A percentile compares a stretch with the other conserved stretches of the same genome.
phyloP scores from a whole-genome alignment of 2,329 filamentous ascomycete genomes.

The Botrytis aclada region DNA sequence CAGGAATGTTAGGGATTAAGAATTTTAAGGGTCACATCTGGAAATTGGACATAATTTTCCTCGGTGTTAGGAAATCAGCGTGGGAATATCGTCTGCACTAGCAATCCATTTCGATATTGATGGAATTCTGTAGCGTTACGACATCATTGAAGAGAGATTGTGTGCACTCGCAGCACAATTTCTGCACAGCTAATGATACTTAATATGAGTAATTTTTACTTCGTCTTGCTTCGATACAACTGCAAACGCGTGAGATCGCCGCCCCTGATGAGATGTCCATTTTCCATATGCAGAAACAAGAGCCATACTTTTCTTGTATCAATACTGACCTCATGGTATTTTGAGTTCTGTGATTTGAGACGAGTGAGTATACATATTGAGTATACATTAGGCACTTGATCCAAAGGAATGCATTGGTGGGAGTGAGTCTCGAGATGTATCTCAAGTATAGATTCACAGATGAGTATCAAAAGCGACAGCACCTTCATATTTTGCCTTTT shows the following conservation, averaged over 20 bases:
- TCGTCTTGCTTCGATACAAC: neutral
- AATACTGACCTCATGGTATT: too few relatives aligned
- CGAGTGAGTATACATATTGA: too few relatives aligned
- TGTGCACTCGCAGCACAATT: neutral
- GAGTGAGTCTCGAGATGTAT: neutral
- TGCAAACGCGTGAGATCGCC: neutral
- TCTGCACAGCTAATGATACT: neutral
- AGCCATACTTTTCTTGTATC: neutral
- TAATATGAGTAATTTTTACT: neutral
- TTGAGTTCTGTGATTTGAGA: neutral
- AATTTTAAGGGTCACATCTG: neutral
- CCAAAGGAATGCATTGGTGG: neutral
- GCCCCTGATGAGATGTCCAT: neutral
- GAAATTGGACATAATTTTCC: neutral
- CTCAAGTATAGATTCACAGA: neutral
- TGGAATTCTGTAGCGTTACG: neutral
- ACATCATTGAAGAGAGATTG: neutral
- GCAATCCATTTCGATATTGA: neutral
- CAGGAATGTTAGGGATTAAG: neutral
- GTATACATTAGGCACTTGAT: neutral
- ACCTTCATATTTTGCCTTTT: neutral
- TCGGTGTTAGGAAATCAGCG: neutral
- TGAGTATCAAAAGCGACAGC: neutral
- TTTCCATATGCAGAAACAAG: neutral
- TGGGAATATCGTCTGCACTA: neutral